These are phyloP conservation scores for Arthrobotrys sphaeroides DNA, from an alignment of 2,329 filamentous ascomycete species.

Conservation along the genomic window DNA sequence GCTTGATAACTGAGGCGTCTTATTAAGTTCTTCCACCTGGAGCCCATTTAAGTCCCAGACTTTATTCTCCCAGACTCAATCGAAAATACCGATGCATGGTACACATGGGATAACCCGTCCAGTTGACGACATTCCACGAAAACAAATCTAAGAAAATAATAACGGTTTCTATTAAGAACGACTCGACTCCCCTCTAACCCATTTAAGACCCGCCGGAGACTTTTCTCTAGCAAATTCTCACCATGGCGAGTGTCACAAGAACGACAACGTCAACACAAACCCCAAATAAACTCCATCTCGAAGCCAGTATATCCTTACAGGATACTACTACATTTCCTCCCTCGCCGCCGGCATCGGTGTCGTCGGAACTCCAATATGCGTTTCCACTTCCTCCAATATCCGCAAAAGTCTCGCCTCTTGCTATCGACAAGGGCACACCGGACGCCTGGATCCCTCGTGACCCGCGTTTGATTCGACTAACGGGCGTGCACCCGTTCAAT, in stretches of 20 bases:
- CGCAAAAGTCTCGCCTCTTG: conserved; percentile 69
- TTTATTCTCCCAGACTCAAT: background rate
- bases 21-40: background rate
- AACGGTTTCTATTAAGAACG: background rate
- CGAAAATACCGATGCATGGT: too few relatives aligned
- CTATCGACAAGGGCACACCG: conserved; percentile 82
- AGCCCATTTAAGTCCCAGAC: background rate
- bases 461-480: conserved; percentile 81
- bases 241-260: conserved; percentile 36
- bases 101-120: background rate
- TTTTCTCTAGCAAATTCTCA: background rate
- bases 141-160: background rate
- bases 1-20: background rate
- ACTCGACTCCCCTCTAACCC: background rate
- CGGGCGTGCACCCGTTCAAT: conserved; percentile 90
- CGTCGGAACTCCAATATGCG: conserved; percentile 56
- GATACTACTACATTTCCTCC: conserved; percentile 9
- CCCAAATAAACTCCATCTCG: conserved; percentile 11
- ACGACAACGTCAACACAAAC: conserved; percentile 48
- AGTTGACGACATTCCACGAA: background rate
- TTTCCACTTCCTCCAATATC: conserved; percentile 77
- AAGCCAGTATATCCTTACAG: background rate
- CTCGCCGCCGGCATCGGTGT: conserved; percentile 27
- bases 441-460: conserved; percentile 84
- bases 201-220: background rate